A percentile compares a stretch with the other conserved stretches of the same genome.
Conservation (phyloP, 2,329 filamentous ascomycete species). For the Phialophora tarda region DNA sequence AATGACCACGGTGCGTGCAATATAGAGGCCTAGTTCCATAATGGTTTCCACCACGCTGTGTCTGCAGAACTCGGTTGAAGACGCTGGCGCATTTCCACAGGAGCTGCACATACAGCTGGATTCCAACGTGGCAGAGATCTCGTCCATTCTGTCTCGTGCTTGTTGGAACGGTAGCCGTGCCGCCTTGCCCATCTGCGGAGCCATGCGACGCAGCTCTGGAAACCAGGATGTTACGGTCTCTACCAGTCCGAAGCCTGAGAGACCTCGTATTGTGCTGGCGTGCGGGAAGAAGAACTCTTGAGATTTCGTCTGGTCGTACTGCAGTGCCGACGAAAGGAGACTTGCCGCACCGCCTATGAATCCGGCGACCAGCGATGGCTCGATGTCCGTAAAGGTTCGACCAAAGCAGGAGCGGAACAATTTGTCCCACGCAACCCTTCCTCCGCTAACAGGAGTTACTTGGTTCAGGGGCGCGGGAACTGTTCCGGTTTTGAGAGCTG, state of each 20-base stretch:
- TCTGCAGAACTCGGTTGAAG: conserved; percentile 22
- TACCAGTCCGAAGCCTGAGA: conserved; percentile 16
- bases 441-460: conserved; percentile 7
- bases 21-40: conserved; percentile 10
- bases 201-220: conserved; percentile 19
- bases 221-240: conserved; percentile 22
- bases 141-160: conserved; percentile 19
- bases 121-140: conserved; percentile 13
- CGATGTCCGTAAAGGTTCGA: conserved; percentile 21
- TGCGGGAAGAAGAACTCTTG: conserved; percentile 21
- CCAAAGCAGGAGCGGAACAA: conserved; percentile 24
- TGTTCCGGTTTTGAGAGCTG: background rate
- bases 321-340: conserved; percentile 6
- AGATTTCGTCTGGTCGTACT: conserved; percentile 6
- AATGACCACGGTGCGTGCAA: conserved; percentile 19
- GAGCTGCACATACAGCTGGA: conserved; percentile 18
- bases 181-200: conserved; percentile 20
- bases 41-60: conserved; percentile 15
- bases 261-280: conserved; percentile 14
- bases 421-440: conserved; percentile 21
- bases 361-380: conserved; percentile 11
- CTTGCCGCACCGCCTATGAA: conserved; percentile 13
- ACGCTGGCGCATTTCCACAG: conserved; percentile 17
- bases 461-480: background rate
- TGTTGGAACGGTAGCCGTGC: conserved; percentile 18